phyloP scores from a whole-genome alignment of 768 basidiomycete species.

The Fomitopsis pulvina region DNA sequence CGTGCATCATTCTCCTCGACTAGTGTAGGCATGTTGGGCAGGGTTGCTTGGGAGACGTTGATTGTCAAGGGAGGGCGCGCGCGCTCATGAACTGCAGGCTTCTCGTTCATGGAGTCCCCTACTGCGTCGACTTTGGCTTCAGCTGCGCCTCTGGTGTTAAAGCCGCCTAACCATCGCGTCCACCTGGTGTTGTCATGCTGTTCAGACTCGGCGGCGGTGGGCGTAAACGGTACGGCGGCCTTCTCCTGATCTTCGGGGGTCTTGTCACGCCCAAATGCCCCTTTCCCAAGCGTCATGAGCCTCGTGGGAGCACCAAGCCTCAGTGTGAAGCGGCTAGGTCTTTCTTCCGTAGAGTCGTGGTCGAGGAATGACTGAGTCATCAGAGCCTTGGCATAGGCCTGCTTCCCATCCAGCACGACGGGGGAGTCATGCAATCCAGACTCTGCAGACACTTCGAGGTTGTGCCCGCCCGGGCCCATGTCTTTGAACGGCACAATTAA shows the following conservation, averaged over 20 bases:
- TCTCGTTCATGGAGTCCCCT: neutral
- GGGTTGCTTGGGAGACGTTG: slow-evolving; percentile 35
- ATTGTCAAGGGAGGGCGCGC: slow-evolving; percentile 34
- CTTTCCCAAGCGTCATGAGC: slow-evolving; percentile 40
- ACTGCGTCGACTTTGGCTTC: neutral
- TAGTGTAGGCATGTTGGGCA: slow-evolving; percentile 23
- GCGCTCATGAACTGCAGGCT: slow-evolving; percentile 15
- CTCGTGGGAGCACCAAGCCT: slow-evolving; percentile 30
- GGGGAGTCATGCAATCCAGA: neutral
- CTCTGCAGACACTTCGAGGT: neutral
- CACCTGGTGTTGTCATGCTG: neutral
- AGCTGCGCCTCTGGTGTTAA: neutral
- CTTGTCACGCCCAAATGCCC: slow-evolving; percentile 21
- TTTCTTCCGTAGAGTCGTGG: slow-evolving; percentile 10
- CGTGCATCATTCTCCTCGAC: slow-evolving; percentile 10
- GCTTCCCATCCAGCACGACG: neutral
- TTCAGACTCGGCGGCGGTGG: slow-evolving; percentile 6
- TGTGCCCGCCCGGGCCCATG: neutral
- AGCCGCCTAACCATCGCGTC: neutral
- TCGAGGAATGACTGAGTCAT: slow-evolving; percentile 36
- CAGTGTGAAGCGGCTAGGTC: slow-evolving; percentile 6
- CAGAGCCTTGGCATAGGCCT: neutral
- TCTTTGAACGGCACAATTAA: slow-evolving; percentile 23
- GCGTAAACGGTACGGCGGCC: slow-evolving; percentile 3
- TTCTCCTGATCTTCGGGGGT: slow-evolving; percentile 20